Evolutionary conservation across 208 protist genomes (phyloP).

Genomic region (Sergeia podlipaevii): DNA sequence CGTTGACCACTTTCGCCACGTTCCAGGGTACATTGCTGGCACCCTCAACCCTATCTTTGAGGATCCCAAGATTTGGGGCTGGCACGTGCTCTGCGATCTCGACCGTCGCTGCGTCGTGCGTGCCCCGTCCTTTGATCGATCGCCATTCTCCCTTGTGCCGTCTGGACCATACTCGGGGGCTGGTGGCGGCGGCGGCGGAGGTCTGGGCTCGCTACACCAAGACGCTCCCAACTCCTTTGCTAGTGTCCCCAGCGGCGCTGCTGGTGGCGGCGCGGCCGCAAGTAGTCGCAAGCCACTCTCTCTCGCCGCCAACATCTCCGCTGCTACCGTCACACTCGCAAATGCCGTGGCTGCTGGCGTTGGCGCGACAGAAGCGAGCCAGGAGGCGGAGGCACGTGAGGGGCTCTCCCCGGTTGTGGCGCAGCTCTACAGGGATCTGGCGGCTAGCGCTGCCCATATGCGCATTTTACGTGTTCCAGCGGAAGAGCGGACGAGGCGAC

Average conservation of each 20-base stretch:
- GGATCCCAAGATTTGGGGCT: constrained; percentile 44
- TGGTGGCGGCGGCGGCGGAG: too few relatives aligned
- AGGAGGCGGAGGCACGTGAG: constrained; percentile 15
- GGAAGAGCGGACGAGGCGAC: constrained; percentile 31
- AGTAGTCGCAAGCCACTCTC: constrained; percentile 5
- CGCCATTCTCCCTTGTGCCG: constrained; percentile 9
- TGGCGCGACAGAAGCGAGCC: neutral
- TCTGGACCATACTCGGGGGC: too few relatives aligned
- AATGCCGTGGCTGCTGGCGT: constrained; percentile 24
- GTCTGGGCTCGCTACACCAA: too few relatives aligned
- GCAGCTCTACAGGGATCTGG: constrained; percentile 36
- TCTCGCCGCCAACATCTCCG: constrained; percentile 22
- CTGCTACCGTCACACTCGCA: constrained; percentile 30
- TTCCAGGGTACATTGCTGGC: constrained; percentile 74
- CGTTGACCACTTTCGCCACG: constrained; percentile 44
- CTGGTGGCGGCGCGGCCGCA: constrained; percentile 15
- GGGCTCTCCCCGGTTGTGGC: constrained; percentile 13
- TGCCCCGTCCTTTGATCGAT: neutral
- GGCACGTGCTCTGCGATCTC: constrained; percentile 74
- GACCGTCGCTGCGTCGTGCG: constrained; percentile 44
- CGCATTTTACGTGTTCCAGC: constrained; percentile 36
- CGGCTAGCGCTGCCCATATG: constrained; percentile 28
- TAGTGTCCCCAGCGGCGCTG: too few relatives aligned
- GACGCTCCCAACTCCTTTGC: too few relatives aligned
- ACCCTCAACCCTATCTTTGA: constrained; percentile 84